phyloP scores from a whole-genome alignment of 768 basidiomycete species.

The Suillus lakei region DNA sequence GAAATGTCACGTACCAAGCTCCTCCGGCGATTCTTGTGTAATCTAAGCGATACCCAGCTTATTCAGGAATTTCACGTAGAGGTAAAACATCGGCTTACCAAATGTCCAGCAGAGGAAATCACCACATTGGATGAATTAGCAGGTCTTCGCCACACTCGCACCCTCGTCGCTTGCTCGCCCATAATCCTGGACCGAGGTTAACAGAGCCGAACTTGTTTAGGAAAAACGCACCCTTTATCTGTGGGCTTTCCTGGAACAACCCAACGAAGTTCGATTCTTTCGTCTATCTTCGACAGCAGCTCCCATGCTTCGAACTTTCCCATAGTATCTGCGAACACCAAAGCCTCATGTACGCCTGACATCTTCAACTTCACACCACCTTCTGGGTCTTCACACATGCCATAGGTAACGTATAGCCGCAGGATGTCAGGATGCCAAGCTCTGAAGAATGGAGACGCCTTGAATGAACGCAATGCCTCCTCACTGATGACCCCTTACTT shows the following conservation, averaged over 20 bases:
- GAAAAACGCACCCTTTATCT: constrained; percentile 16
- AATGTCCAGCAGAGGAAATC: constrained; percentile 31
- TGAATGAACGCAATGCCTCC: constrained; percentile 58
- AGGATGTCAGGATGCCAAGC: constrained; percentile 72
- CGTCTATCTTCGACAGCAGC: constrained; percentile 28
- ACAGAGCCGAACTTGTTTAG: neutral
- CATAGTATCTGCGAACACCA: constrained; percentile 56
- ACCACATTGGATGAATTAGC: constrained; percentile 31
- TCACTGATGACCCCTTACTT: constrained; percentile 46
- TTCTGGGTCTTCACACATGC: constrained; percentile 39
- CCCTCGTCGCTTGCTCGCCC: constrained; percentile 14
- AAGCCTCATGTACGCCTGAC: constrained; percentile 66
- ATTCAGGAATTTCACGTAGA: neutral
- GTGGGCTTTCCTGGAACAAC: constrained; percentile 24
- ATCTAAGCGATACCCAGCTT: constrained; percentile 19
- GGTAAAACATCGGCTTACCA: constrained; percentile 23
- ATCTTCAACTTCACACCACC: constrained; percentile 65
- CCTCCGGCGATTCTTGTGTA: constrained; percentile 32
- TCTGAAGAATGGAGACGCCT: constrained; percentile 65
- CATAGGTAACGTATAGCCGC: constrained; percentile 64
- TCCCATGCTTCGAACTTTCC: constrained; percentile 30
- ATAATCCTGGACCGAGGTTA: constrained; percentile 18
- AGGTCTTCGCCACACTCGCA: constrained; percentile 35
- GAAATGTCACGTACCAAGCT: constrained; percentile 28
- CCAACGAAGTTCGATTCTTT: constrained; percentile 32